Percentiles rank a stretch among this genome's conserved stretches.
phyloP scores from a whole-genome alignment of 1,284 basidiomycete genomes.

The Leccinum pallidistipes region DNA sequence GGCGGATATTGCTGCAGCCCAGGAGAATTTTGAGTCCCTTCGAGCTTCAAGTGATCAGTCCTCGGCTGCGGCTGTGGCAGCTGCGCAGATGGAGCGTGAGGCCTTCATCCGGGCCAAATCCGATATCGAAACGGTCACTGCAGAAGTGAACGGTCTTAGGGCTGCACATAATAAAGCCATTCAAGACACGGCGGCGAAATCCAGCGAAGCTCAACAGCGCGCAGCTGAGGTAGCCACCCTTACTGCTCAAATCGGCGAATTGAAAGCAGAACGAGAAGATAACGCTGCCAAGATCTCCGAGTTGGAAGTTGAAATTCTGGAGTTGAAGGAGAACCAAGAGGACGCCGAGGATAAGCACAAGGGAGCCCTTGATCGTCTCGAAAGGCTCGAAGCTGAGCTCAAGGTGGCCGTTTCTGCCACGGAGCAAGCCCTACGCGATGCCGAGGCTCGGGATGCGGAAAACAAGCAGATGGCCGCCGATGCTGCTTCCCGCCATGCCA shows the following conservation, averaged over 20 bases:
- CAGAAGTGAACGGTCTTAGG: conserved; percentile 54
- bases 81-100: conserved; percentile 61
- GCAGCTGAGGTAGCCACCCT: conserved; percentile 46
- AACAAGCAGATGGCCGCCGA: conserved; percentile 43
- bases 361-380: conserved; percentile 47
- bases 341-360: conserved; percentile 58
- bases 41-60: conserved; percentile 47
- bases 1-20: conserved; percentile 49
- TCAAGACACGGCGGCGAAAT: conserved; percentile 46
- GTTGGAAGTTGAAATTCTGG: conserved; percentile 77
- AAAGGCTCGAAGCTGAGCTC: conserved; percentile 54
- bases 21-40: conserved; percentile 53
- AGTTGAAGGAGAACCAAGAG: conserved; percentile 72
- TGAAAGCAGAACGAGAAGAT: conserved; percentile 73
- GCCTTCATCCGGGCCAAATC: conserved; percentile 63
- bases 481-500: conserved; percentile 45
- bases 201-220: conserved; percentile 46
- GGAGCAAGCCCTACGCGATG: conserved; percentile 52
- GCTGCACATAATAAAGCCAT: conserved; percentile 50
- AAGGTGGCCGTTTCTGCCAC: conserved; percentile 47
- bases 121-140: conserved; percentile 55
- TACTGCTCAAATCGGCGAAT: conserved; percentile 51
- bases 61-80: conserved; percentile 43
- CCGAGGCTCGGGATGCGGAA: conserved; percentile 50
- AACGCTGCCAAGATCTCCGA: conserved; percentile 73